Percentiles rank a stretch among this genome's conserved stretches.
Evolutionary conservation across 2,329 filamentous ascomycete genomes (phyloP).

Genomic region (Xylaria sp.): DNA sequence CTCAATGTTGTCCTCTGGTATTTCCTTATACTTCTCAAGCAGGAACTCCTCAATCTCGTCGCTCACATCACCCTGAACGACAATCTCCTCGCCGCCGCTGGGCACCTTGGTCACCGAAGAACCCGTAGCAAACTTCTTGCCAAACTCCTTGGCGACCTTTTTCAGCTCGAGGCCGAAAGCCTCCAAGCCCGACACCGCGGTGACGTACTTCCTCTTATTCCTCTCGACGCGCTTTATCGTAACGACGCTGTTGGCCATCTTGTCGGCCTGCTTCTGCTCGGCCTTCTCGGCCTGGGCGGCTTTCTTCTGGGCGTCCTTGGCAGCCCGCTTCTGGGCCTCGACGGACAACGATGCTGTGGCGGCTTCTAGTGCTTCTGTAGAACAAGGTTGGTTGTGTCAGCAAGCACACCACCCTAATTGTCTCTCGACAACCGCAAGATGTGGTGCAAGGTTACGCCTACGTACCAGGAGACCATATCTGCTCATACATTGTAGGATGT

Average conservation of each 20-base stretch:
- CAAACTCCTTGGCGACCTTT: slow-evolving; percentile 95
- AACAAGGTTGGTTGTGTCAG: slow-evolving; percentile 8
- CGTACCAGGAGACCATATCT: slow-evolving; percentile 87
- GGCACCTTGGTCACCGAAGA: slow-evolving; percentile 90
- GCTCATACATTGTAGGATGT: slow-evolving; percentile 77
- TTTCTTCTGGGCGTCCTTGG: slow-evolving; percentile 97
- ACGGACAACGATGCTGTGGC: slow-evolving; percentile 87
- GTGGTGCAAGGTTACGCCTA: background rate
- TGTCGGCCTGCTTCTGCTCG: slow-evolving; percentile 84
- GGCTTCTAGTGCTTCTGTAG: slow-evolving; percentile 78
- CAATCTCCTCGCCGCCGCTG: slow-evolving; percentile 91
- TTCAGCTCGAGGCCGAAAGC: slow-evolving; percentile 92
- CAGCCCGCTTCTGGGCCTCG: slow-evolving; percentile 92
- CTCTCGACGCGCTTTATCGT: slow-evolving; percentile 97
- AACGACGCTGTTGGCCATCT: slow-evolving; percentile 83
- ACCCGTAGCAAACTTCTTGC: slow-evolving; percentile 98
- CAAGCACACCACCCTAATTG: background rate
- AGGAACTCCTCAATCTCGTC: slow-evolving; percentile 94
- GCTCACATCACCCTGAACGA: slow-evolving; percentile 95
- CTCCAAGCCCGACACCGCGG: slow-evolving; percentile 89
- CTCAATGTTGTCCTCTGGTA: slow-evolving; percentile 96
- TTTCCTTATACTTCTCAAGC: slow-evolving; percentile 85
- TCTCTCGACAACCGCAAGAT: background rate
- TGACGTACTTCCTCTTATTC: slow-evolving; percentile 98
- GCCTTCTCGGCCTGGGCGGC: slow-evolving; percentile 90